Evolutionary conservation across 306 rosid genomes (phyloP), one percentile per base, ranked within the genome.

Genomic region (Geum urbanum): DNA sequence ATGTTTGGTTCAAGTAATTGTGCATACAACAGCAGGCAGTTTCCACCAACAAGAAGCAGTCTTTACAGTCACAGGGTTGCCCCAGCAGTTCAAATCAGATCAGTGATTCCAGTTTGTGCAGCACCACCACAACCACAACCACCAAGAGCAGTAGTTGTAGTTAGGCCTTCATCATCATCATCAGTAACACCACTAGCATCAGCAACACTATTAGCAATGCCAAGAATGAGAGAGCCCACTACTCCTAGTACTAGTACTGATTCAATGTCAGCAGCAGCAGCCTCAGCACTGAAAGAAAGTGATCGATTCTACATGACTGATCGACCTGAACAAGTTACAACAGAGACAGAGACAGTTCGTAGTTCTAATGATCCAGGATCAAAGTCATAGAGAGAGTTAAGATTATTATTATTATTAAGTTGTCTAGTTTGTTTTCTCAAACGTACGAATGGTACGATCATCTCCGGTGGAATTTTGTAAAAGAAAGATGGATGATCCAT

Each of bases 61-160:
- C 73, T 66, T 19, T 77, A 62, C 67, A 69, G 63, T 45, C 78
- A 69, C 62, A 78, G 68, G 63, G 64, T 78, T 47, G 82, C 82
- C 62, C 82, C 78, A 16, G 78, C 82, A 11, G 82, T 78, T 63
- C 78, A 78, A 53, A 73, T 78, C 67, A 78, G 82, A 63, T 73
- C 82, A 27, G 78, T 78, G 75, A 73, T 78, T 58, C 82, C 82
- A 62, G 82, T 78, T 2, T 78, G 78, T 63, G 74, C 82, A 63
- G 75, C 82, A 62, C 75, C 82, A 68, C 78, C 82, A 32, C 37
- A 32, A 32, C 37, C 37, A 32, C 37, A 32, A 32, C 37, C 37
- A 32, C 37, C 37, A 32, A 32, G 37, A 3, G 37, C 37, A 32
- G 37, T 32, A 32, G 37, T 24, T 10, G 52, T 52, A 19, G 19